phyloP scores from a whole-genome alignment of 139 green algal species.

The Microglena sp. region DNA sequence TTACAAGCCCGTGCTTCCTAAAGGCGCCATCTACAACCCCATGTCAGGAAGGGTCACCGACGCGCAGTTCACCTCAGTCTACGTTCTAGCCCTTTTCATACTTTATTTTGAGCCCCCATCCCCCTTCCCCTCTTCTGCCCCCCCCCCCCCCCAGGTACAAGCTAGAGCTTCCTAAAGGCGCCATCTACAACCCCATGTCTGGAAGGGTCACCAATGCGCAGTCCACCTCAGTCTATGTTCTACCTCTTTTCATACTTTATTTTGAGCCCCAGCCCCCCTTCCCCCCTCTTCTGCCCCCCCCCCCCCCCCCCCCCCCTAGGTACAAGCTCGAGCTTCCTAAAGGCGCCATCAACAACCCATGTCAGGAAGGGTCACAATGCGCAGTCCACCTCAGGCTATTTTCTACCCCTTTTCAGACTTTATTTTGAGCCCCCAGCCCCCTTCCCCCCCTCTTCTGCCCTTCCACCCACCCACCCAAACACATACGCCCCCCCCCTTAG shows the following conservation, averaged over 20 bases:
- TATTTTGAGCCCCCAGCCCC: slow-evolving; percentile 4
- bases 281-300: slow-evolving; percentile 1
- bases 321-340: not conserved
- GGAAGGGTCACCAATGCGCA: slow-evolving; percentile 4
- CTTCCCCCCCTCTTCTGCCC: slow-evolving; percentile 11
- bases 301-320: not conserved
- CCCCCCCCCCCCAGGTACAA: slow-evolving; percentile 1
- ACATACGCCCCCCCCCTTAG: not conserved
- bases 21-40: slow-evolving; percentile 22
- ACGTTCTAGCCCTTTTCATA: slow-evolving; percentile 6
- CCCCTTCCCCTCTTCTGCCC: slow-evolving; percentile 6
- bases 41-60: slow-evolving; percentile 12
- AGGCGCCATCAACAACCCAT: slow-evolving; percentile 25
- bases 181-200: slow-evolving; percentile 23
- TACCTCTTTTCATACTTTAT: slow-evolving; percentile 4
- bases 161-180: slow-evolving; percentile 18
- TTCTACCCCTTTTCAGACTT: slow-evolving; percentile 6
- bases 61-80: not conserved
- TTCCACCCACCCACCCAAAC: too few relatives aligned
- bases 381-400: not conserved
- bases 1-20: slow-evolving; percentile 19
- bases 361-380: slow-evolving; percentile 10
- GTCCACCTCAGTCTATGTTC: not conserved
- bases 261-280: slow-evolving; percentile 12
- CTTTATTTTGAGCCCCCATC: slow-evolving; percentile 2